These are phyloP conservation scores for Penicillium ochrochloron DNA, from an alignment of 495 filamentous ascomycete species.

Conservation along the genomic window DNA sequence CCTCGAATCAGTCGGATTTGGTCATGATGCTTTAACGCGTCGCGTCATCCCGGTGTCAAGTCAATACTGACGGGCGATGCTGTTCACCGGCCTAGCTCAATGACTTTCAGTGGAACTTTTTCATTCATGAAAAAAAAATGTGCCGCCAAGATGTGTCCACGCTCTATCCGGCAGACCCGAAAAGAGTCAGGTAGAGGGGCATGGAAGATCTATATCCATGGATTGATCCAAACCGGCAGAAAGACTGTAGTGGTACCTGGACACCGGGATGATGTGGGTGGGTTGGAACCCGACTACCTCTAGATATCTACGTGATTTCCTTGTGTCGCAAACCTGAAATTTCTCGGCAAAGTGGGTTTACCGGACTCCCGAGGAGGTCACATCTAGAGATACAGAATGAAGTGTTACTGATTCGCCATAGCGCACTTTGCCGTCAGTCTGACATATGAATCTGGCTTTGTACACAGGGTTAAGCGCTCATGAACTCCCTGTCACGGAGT, in stretches of 20 bases:
- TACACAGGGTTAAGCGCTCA: slow-evolving; percentile 13
- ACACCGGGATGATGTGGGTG: not conserved
- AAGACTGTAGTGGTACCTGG: not conserved
- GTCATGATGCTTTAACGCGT: not conserved
- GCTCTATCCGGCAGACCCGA: not conserved
- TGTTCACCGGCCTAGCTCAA: too few species aligned
- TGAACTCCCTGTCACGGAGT: slow-evolving; percentile 2
- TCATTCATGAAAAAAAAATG: not conserved
- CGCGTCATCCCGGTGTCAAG: not conserved
- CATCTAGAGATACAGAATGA: not conserved
- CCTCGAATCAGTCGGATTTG: not conserved
- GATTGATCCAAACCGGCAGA: not conserved
- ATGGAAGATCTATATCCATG: not conserved
- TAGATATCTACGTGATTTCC: not conserved
- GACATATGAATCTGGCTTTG: slow-evolving; percentile 7
- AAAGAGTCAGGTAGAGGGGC: not conserved
- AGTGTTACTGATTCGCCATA: slow-evolving; percentile 12
- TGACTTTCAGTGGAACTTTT: too few species aligned
- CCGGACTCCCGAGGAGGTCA: slow-evolving; percentile 6
- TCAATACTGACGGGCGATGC: not conserved
- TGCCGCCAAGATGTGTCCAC: not conserved
- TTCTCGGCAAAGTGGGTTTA: not conserved
- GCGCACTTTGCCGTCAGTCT: slow-evolving; percentile 16
- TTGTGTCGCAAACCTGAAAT: not conserved
- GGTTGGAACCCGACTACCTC: not conserved